Conservation (phyloP, 208 protist genomes). For the Wallacemonas sp. region DNA sequence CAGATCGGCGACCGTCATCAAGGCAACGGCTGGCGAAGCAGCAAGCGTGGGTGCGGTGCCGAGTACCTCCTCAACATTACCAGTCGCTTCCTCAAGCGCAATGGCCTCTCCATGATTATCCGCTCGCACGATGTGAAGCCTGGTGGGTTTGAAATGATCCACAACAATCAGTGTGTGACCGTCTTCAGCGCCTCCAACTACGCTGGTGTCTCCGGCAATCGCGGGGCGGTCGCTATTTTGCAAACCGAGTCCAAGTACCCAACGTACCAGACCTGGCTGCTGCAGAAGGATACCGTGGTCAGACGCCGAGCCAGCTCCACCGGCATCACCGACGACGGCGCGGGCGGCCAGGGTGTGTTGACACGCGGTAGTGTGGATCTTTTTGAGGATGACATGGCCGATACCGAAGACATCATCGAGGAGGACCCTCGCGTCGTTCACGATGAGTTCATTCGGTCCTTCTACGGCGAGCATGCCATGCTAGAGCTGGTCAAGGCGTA, state of each 20-base stretch:
- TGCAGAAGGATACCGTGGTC: constrained; percentile 39
- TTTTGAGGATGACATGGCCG: neutral
- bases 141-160: constrained; percentile 80
- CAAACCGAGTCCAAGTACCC: constrained; percentile 43
- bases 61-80: constrained; percentile 97
- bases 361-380: neutral
- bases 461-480: constrained; percentile 21
- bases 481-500: constrained; percentile 5
- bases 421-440: constrained; percentile 22
- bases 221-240: constrained; percentile 93
- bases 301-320: neutral
- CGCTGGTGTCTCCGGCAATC: constrained; percentile 94
- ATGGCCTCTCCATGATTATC: constrained; percentile 95
- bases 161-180: constrained; percentile 68
- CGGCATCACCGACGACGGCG: constrained; percentile 14
- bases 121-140: constrained; percentile 93
- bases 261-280: constrained; percentile 84
- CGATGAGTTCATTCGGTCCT: constrained; percentile 42
- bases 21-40: constrained; percentile 95
- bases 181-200: constrained; percentile 91
- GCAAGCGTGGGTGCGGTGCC: constrained; percentile 98
- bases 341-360: neutral
- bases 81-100: constrained; percentile 94
- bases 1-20: constrained; percentile 66
- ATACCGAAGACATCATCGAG: constrained; percentile 5